Evolutionary conservation across 345 rosid species (phyloP).

Genomic region (Eucalyptus tenuipes): DNA sequence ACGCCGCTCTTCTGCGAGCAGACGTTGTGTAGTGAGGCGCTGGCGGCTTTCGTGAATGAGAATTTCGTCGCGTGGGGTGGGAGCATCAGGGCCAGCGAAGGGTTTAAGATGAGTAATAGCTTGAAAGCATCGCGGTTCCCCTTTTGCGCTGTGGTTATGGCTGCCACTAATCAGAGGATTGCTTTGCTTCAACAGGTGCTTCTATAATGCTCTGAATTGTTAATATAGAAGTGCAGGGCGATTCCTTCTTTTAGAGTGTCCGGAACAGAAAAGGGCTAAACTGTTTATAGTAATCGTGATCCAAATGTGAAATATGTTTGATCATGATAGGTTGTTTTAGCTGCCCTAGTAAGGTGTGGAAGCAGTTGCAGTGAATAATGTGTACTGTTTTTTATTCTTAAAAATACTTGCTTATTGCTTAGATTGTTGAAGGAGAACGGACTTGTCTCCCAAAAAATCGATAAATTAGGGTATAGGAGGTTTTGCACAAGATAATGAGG

Average conservation of each 20-base stretch:
- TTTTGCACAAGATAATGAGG: background rate
- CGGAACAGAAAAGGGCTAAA: background rate
- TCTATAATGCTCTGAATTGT: background rate
- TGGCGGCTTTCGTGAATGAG: constrained; percentile 72
- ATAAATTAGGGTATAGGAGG: background rate
- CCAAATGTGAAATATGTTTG: background rate
- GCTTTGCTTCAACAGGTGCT: constrained; percentile 89
- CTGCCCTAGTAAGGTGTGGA: background rate
- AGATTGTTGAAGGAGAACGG: background rate
- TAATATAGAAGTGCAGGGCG: background rate
- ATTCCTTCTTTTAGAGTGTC: background rate
- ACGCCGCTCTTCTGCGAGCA: constrained; percentile 64
- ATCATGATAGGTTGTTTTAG: background rate
- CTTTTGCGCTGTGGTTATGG: constrained; percentile 96
- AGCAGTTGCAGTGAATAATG: background rate
- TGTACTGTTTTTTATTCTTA: background rate
- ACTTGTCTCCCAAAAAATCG: background rate
- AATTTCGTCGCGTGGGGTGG: constrained; percentile 97
- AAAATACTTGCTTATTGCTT: background rate
- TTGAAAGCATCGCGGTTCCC: constrained; percentile 95
- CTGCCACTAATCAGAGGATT: constrained; percentile 87
- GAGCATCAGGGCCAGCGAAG: constrained; percentile 87
- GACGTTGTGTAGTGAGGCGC: constrained; percentile 53
- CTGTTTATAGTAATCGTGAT: background rate
- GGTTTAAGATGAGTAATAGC: constrained; percentile 98